A percentile compares a stretch with the other conserved stretches of the same genome.
Conservation (phyloP, 768 basidiomycete genomes). For the Sporobolomyces roseus region DNA sequence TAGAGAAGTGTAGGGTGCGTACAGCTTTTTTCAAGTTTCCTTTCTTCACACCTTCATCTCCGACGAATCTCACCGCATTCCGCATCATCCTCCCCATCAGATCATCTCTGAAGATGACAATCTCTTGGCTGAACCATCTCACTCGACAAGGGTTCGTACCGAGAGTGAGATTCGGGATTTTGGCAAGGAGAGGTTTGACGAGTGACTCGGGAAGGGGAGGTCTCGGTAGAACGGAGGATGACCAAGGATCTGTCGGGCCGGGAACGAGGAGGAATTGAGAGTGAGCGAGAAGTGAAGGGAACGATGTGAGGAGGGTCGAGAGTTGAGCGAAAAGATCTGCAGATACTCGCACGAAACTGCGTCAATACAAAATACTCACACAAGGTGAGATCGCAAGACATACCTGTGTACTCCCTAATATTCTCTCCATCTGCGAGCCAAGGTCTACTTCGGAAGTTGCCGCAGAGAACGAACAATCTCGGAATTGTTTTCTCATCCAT, state of each 20-base stretch:
- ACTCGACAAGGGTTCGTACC: constrained; percentile 89
- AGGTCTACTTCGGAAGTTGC: constrained; percentile 87
- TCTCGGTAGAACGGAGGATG: constrained; percentile 69
- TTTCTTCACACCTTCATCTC: constrained; percentile 51
- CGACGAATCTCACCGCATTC: constrained; percentile 84
- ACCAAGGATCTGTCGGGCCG: constrained; percentile 81
- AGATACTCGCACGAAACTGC: neutral
- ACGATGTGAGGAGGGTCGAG: constrained; percentile 76
- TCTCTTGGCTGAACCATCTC: constrained; percentile 91
- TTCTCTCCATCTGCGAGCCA: constrained; percentile 72
- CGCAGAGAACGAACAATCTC: constrained; percentile 83
- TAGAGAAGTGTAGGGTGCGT: neutral
- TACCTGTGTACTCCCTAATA: constrained; percentile 81
- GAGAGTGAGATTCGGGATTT: constrained; percentile 75
- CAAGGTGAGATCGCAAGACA: constrained; percentile 28
- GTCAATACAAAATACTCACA: too few relatives aligned
- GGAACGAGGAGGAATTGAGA: constrained; percentile 94
- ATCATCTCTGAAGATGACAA: constrained; percentile 89
- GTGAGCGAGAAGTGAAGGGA: constrained; percentile 66
- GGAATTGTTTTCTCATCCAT: constrained; percentile 66
- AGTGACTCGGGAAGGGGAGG: constrained; percentile 74
- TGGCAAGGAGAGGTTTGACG: constrained; percentile 62
- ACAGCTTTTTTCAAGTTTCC: constrained; percentile 36
- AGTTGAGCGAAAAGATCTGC: constrained; percentile 81
- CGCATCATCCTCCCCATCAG: constrained; percentile 88